phyloP scores from a whole-genome alignment of 2,329 filamentous ascomycete species.

The Cytospora leucostoma region DNA sequence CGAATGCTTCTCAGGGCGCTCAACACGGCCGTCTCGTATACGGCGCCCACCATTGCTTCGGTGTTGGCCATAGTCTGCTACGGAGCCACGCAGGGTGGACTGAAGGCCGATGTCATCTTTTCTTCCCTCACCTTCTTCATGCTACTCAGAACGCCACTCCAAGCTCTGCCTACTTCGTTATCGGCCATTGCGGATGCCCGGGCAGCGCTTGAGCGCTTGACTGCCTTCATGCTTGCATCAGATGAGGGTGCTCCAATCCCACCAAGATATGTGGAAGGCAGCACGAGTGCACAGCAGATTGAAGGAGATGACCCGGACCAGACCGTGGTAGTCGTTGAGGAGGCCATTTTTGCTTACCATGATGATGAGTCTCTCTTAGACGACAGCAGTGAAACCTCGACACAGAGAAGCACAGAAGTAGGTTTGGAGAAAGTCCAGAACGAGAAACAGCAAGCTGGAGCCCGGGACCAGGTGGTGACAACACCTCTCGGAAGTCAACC shows the following conservation, averaged over 20 bases:
- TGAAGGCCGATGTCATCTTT: conserved; percentile 28
- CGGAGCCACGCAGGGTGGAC: conserved; percentile 24
- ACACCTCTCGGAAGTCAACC: neutral
- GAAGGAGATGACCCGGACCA: conserved; percentile 6
- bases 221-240: conserved; percentile 30
- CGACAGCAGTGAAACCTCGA: conserved; percentile 18
- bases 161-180: conserved; percentile 29
- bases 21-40: conserved; percentile 33
- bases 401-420: neutral
- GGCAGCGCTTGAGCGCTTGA: conserved; percentile 31
- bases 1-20: conserved; percentile 33
- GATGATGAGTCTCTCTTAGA: conserved; percentile 24
- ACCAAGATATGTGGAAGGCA: conserved; percentile 2
- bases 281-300: neutral
- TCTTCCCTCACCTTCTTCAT: conserved; percentile 33
- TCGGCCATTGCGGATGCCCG: conserved; percentile 33
- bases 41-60: conserved; percentile 32
- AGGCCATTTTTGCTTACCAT: conserved; percentile 29
- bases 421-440: conserved; percentile 4
- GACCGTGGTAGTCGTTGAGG: conserved; percentile 25
- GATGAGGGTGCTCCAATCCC: conserved; percentile 2
- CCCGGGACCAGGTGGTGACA: neutral
- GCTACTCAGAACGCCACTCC: conserved; percentile 31
- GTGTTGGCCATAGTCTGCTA: conserved; percentile 32
- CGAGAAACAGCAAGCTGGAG: neutral